Percentiles rank a stretch among this genome's conserved stretches.
Evolutionary conservation across 805 yeast genomes (phyloP).

Genomic region (Saccharomycopsis vini): DNA sequence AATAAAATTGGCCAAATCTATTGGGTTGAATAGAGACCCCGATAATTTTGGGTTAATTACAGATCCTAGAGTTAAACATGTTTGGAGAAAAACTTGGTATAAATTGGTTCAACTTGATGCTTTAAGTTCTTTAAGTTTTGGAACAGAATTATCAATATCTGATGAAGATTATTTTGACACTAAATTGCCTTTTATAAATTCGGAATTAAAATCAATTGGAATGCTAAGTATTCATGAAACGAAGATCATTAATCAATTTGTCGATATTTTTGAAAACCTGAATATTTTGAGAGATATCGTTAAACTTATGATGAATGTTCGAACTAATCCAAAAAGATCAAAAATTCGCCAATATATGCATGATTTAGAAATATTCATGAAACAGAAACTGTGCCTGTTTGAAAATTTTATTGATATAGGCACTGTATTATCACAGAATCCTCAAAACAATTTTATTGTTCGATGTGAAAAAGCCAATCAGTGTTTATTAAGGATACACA

Average conservation of each 20-base stretch:
- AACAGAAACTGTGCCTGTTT: conserved; percentile 25
- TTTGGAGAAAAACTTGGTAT: conserved; percentile 45
- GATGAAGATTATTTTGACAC: conserved; percentile 38
- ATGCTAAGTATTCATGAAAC: conserved; percentile 26
- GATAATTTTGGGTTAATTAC: conserved; percentile 28
- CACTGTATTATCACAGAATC: conserved; percentile 7
- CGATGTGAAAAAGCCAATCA: conserved; percentile 24
- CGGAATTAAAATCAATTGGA: conserved; percentile 8
- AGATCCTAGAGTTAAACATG: conserved; percentile 31
- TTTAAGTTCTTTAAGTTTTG: conserved; percentile 33
- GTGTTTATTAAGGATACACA: conserved; percentile 24
- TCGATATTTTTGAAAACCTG: conserved; percentile 28
- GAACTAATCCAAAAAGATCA: conserved; percentile 29
- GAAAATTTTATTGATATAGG: conserved; percentile 25
- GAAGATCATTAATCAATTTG: conserved; percentile 27
- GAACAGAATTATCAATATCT: conserved; percentile 35
- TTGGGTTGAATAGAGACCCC: conserved; percentile 41
- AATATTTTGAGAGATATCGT: conserved; percentile 27
- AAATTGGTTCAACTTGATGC: conserved; percentile 36
- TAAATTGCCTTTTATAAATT: conserved; percentile 28
- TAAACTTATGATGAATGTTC: conserved; percentile 25
- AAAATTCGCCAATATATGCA: conserved; percentile 26
- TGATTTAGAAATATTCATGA: conserved; percentile 27
- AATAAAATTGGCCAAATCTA: conserved; percentile 35
- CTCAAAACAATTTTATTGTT: conserved; percentile 20